phyloP scores from a whole-genome alignment of 2,329 filamentous ascomycete species.

The Raffaelea albimanens region DNA sequence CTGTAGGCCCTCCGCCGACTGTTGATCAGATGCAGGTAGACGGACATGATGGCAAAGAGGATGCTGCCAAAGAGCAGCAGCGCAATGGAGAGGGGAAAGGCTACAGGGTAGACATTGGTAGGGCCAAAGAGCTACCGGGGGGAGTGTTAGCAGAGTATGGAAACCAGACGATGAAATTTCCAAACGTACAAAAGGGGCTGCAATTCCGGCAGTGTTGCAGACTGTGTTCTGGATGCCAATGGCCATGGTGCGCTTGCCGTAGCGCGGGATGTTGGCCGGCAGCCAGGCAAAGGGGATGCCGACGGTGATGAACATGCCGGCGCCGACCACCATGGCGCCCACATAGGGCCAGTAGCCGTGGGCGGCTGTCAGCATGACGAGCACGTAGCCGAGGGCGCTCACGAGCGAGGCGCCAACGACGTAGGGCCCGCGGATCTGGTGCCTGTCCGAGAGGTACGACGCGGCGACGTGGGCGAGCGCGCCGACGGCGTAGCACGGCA shows the following conservation, averaged over 20 bases:
- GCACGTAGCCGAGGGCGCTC: slow-evolving; percentile 47
- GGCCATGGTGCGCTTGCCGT: slow-evolving; percentile 53
- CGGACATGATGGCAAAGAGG: not conserved
- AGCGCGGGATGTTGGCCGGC: slow-evolving; percentile 61
- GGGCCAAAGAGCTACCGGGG: not conserved
- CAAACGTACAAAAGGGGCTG: slow-evolving; percentile 1
- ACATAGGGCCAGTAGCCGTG: slow-evolving; percentile 52
- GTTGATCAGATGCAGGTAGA: not conserved
- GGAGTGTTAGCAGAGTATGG: not conserved
- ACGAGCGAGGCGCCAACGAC: slow-evolving; percentile 37
- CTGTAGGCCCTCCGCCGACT: not conserved
- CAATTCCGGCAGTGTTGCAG: slow-evolving; percentile 9
- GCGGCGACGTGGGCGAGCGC: slow-evolving; percentile 58
- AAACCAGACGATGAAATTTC: not conserved
- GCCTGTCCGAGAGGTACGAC: slow-evolving; percentile 58
- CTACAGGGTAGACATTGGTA: not conserved
- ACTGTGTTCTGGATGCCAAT: slow-evolving; percentile 10
- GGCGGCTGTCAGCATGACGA: slow-evolving; percentile 41
- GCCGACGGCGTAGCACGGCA: slow-evolving; percentile 68
- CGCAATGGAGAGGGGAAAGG: not conserved
- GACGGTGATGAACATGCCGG: slow-evolving; percentile 56
- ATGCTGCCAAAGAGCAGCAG: not conserved
- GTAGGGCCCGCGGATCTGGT: slow-evolving; percentile 54
- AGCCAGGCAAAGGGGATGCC: slow-evolving; percentile 48
- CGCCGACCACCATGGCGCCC: slow-evolving; percentile 63